Conservation (phyloP, 305 asterid genomes). For the Rubia tinctorum region DNA sequence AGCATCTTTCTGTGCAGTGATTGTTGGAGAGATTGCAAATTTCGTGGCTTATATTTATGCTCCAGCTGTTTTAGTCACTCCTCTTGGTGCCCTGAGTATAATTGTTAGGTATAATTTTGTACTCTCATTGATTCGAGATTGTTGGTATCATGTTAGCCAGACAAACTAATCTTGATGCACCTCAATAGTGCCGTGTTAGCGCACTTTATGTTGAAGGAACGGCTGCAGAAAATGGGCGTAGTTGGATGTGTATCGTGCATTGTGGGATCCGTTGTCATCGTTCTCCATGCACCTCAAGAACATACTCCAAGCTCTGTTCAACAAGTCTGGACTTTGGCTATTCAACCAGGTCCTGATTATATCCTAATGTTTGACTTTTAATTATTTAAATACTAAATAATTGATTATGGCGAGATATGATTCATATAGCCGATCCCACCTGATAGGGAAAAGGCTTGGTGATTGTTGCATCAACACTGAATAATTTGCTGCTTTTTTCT, state of each 20-base stretch:
- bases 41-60: slow-evolving; percentile 88
- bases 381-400: not conserved
- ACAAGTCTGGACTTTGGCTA: slow-evolving; percentile 76
- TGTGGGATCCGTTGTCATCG: slow-evolving; percentile 65
- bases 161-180: slow-evolving; percentile 32
- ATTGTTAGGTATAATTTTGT: slow-evolving; percentile 57
- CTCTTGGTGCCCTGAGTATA: slow-evolving; percentile 87
- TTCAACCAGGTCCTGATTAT: slow-evolving; percentile 53
- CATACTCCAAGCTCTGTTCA: slow-evolving; percentile 61
- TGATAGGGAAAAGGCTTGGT: too few relatives aligned
- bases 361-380: not conserved
- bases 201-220: slow-evolving; percentile 68
- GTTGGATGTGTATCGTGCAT: slow-evolving; percentile 68
- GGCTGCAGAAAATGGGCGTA: slow-evolving; percentile 49
- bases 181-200: slow-evolving; percentile 61
- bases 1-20: slow-evolving; percentile 47
- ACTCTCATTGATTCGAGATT: slow-evolving; percentile 11
- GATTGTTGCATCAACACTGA: slow-evolving; percentile 10
- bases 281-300: slow-evolving; percentile 79
- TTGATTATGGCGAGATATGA: not conserved
- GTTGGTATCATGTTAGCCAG: slow-evolving; percentile 16
- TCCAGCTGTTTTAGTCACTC: slow-evolving; percentile 94
- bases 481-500: slow-evolving; percentile 26
- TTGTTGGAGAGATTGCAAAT: slow-evolving; percentile 77
- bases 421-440: too few relatives aligned